phyloP scores from a whole-genome alignment of 495 filamentous ascomycete genomes.

The Wilcoxina mikolae region DNA sequence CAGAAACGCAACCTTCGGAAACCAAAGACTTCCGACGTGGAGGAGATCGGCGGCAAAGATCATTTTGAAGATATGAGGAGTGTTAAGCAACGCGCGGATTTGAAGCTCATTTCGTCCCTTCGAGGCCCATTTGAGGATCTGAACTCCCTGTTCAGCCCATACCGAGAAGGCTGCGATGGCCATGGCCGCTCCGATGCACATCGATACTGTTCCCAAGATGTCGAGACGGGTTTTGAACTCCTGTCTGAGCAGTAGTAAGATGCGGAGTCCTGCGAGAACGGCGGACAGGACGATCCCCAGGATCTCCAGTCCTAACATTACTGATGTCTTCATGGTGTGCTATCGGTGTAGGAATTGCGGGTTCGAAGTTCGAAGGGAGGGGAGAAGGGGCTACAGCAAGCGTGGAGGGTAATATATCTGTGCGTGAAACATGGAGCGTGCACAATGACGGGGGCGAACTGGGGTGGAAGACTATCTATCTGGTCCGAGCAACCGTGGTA shows the following conservation, averaged over 20 bases:
- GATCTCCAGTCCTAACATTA: neutral
- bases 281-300: neutral
- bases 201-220: neutral
- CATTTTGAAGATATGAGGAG: neutral
- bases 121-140: neutral
- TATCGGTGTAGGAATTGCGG: too few species aligned
- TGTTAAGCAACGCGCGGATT: neutral
- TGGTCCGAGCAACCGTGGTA: too few species aligned
- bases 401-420: too few species aligned
- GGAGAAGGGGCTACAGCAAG: too few species aligned
- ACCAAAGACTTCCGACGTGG: neutral
- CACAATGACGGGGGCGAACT: too few species aligned
- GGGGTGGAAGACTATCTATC: too few species aligned
- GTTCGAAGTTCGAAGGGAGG: too few species aligned
- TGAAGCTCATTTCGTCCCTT: neutral
- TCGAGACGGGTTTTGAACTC: neutral
- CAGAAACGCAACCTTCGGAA: neutral
- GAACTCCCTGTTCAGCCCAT: neutral
- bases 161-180: neutral
- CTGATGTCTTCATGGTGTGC: conserved; percentile 1
- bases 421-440: too few species aligned
- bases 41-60: neutral
- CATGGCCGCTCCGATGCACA: neutral
- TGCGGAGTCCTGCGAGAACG: neutral
- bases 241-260: neutral